A percentile compares a stretch with the other conserved stretches of the same genome.
phyloP scores from a whole-genome alignment of 768 basidiomycete genomes.

The Tricholoma saponaceum region DNA sequence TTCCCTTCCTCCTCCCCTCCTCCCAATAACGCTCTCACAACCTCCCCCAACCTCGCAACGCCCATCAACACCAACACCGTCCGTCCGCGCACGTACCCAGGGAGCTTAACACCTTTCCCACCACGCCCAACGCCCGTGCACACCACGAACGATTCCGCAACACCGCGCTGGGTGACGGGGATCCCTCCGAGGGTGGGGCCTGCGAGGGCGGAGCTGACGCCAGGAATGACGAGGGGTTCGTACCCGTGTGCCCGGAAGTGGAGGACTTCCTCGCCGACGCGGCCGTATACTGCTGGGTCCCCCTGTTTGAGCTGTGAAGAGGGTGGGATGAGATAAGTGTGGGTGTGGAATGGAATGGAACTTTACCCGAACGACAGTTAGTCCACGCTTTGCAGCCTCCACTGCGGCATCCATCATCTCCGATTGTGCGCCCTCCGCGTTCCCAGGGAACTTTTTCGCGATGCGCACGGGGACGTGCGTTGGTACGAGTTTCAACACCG shows the following conservation, averaged over 20 bases:
- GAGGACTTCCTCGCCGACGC: constrained; percentile 91
- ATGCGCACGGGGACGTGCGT: constrained; percentile 69
- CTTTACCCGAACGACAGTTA: constrained; percentile 85
- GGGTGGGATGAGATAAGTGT: too few species aligned
- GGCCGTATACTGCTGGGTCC: constrained; percentile 92
- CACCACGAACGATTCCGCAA: constrained; percentile 82
- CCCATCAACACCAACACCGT: constrained; percentile 93
- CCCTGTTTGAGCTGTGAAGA: constrained; percentile 84
- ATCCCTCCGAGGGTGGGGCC: constrained; percentile 89
- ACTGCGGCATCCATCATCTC: constrained; percentile 94
- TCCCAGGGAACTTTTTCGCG: constrained; percentile 96
- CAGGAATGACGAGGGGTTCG: constrained; percentile 83
- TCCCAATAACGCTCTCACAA: constrained; percentile 57
- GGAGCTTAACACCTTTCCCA: constrained; percentile 80
- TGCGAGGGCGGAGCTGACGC: constrained; percentile 85
- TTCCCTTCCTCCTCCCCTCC: constrained; percentile 10
- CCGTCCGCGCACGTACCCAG: constrained; percentile 77
- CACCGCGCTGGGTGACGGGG: constrained; percentile 93
- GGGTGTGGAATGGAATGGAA: constrained; percentile 10
- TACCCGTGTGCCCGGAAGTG: constrained; percentile 87
- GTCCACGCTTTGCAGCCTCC: constrained; percentile 72
- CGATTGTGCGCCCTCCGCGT: constrained; percentile 89
- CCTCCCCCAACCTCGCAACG: constrained; percentile 75
- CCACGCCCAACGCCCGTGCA: constrained; percentile 92
- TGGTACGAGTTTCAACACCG: constrained; percentile 84